Conservation (phyloP, 2,329 filamentous ascomycete genomes). For the Aspergillus ochraceoroseus region DNA sequence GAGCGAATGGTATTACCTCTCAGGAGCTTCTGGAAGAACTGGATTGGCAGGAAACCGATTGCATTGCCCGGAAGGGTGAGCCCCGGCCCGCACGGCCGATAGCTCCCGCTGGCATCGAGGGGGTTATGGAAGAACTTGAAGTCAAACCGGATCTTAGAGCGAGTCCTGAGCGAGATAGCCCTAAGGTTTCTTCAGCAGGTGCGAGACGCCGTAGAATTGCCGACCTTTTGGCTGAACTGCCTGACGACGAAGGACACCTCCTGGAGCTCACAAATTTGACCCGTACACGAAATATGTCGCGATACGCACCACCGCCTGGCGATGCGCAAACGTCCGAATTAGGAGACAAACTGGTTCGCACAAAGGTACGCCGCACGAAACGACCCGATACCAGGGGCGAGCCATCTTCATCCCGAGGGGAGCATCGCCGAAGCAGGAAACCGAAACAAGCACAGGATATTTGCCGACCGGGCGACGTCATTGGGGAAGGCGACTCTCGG, state of each 20-base stretch:
- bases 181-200: conserved; percentile 7
- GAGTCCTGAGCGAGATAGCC: conserved; percentile 10
- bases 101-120: conserved; percentile 33
- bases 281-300: conserved; percentile 16
- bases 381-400: conserved; percentile 21
- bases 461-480: conserved; percentile 49
- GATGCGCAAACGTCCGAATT: conserved; percentile 3
- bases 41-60: conserved; percentile 41
- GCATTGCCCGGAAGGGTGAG: conserved; percentile 28
- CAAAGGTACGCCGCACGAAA: conserved; percentile 26
- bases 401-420: conserved; percentile 11
- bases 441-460: conserved; percentile 22
- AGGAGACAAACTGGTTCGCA: conserved; percentile 23
- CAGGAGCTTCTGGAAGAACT: conserved; percentile 54
- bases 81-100: conserved; percentile 17
- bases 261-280: conserved; percentile 19
- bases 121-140: conserved; percentile 34
- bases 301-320: conserved; percentile 9
- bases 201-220: conserved; percentile 13
- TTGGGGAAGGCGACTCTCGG: conserved; percentile 77
- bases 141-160: conserved; percentile 22
- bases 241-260: conserved; percentile 20
- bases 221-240: conserved; percentile 13
- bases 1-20: conserved; percentile 61
- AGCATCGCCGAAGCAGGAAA: conserved; percentile 22